Evolutionary conservation across 495 filamentous ascomycete genomes (phyloP).

Genomic region (Tuber calosporum): DNA sequence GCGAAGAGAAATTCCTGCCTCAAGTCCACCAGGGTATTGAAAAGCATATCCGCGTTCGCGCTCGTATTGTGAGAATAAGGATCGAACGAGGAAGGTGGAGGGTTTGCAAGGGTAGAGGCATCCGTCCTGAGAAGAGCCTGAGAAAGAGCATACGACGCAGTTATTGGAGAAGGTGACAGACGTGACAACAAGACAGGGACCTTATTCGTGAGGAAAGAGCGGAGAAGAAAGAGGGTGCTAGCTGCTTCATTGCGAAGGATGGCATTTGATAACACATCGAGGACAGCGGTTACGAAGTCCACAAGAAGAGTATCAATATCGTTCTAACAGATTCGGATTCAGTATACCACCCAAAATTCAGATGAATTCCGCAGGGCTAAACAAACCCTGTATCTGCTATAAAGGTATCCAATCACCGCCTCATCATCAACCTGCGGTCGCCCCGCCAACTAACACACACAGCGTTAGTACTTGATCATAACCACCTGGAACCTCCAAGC

Average conservation of each 20-base stretch:
- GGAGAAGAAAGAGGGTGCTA: conserved; percentile 66
- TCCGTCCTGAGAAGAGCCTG: conserved; percentile 39
- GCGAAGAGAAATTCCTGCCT: conserved; percentile 89
- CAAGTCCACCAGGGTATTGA: conserved; percentile 46
- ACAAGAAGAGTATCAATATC: conserved; percentile 66
- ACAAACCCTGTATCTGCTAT: conserved; percentile 69
- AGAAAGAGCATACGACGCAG: conserved; percentile 32
- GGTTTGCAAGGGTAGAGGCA: conserved; percentile 45
- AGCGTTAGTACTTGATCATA: conserved; percentile 17
- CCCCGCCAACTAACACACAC: conserved; percentile 57
- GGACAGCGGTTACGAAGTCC: conserved; percentile 77
- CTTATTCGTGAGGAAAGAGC: conserved; percentile 91
- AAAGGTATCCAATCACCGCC: conserved; percentile 67
- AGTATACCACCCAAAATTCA: conserved; percentile 6
- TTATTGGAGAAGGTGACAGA: conserved; percentile 49
- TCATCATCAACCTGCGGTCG: conserved; percentile 77
- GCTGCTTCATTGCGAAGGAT: conserved; percentile 69
- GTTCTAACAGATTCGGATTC: conserved; percentile 47
- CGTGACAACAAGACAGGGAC: conserved; percentile 68
- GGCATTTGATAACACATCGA: conserved; percentile 81
- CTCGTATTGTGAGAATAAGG: conserved; percentile 33
- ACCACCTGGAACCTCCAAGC: not conserved
- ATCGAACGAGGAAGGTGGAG: conserved; percentile 34
- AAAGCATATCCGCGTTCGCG: conserved; percentile 36
- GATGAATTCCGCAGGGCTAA: not conserved